These are phyloP conservation scores for Starmerella powellii DNA, from an alignment of 805 yeast species.

Conservation along the genomic window DNA sequence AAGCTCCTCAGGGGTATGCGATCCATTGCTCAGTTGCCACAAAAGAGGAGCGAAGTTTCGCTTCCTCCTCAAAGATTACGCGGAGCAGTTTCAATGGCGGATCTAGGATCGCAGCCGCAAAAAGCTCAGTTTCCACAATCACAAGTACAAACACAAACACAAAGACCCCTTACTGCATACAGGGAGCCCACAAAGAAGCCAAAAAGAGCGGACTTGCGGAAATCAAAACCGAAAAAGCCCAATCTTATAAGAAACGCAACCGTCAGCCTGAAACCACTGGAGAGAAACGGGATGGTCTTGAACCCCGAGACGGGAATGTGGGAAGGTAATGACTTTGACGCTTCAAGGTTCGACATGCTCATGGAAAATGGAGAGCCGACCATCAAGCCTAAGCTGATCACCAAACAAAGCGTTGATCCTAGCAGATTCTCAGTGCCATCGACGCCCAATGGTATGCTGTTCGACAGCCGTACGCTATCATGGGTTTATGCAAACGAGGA, in stretches of 20 bases:
- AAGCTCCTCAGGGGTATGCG: slow-evolving; percentile 19
- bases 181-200: slow-evolving; percentile 17
- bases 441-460: slow-evolving; percentile 19
- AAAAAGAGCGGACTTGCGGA: background rate
- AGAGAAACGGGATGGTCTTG: slow-evolving; percentile 24
- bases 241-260: slow-evolving; percentile 19
- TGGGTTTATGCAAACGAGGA: slow-evolving; percentile 23
- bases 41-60: slow-evolving; percentile 5
- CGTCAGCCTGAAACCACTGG: slow-evolving; percentile 9
- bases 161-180: slow-evolving; percentile 23
- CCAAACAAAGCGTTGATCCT: slow-evolving; percentile 1
- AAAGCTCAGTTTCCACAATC: background rate
- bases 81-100: slow-evolving; percentile 20
- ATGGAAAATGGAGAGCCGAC: slow-evolving; percentile 1
- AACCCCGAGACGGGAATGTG: slow-evolving; percentile 22
- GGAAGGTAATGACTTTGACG: slow-evolving; percentile 25
- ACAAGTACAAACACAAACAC: background rate
- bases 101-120: slow-evolving; percentile 3
- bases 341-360: slow-evolving; percentile 16
- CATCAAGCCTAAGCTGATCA: slow-evolving; percentile 17
- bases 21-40: slow-evolving; percentile 22
- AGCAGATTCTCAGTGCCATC: background rate
- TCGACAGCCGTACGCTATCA: slow-evolving; percentile 21
- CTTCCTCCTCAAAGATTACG: slow-evolving; percentile 10
- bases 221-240: slow-evolving; percentile 1